These are phyloP conservation scores for Triticum dicoccoides DNA, from an alignment of 176 grass and related monocot genomes.

Conservation along the genomic window DNA sequence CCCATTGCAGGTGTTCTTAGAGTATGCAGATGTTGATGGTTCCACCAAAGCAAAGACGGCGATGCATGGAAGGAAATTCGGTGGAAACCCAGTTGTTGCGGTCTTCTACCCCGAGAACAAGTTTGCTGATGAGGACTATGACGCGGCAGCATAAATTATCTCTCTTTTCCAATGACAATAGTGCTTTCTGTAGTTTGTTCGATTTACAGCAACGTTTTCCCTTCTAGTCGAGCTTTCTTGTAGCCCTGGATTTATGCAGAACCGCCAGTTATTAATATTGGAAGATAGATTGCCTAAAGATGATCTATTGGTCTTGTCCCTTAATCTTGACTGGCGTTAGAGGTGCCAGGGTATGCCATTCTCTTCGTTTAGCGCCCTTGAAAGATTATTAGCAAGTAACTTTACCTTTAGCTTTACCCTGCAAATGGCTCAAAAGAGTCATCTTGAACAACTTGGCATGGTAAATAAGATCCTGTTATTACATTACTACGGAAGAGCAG, in stretches of 20 bases:
- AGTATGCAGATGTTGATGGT: slow-evolving; percentile 73
- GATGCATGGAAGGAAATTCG: slow-evolving; percentile 81
- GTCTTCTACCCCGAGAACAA: slow-evolving; percentile 88
- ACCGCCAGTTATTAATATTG: slow-evolving; percentile 1
- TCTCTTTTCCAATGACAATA: background rate
- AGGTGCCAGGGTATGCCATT: background rate
- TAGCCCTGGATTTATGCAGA: slow-evolving; percentile 12
- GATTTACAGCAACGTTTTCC: background rate
- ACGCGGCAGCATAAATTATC: slow-evolving; percentile 36
- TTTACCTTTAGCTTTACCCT: too few relatives aligned
- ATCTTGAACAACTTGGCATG: too few relatives aligned
- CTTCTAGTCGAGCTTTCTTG: background rate
- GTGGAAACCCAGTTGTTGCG: slow-evolving; percentile 78
- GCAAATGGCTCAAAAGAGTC: too few relatives aligned
- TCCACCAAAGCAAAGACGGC: slow-evolving; percentile 74
- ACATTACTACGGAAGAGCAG: too few relatives aligned
- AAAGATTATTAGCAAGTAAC: background rate
- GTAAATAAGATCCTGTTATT: too few relatives aligned
- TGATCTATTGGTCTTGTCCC: background rate
- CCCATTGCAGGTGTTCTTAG: slow-evolving; percentile 74
- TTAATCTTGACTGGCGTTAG: background rate
- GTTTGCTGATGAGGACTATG: slow-evolving; percentile 80
- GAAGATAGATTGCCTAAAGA: background rate
- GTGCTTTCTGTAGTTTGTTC: background rate
- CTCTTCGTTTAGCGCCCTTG: background rate